A percentile compares a stretch with the other conserved stretches of the same genome.
phyloP scores from a whole-genome alignment of 2,329 filamentous ascomycete species.

The Fusarium ambrosium region DNA sequence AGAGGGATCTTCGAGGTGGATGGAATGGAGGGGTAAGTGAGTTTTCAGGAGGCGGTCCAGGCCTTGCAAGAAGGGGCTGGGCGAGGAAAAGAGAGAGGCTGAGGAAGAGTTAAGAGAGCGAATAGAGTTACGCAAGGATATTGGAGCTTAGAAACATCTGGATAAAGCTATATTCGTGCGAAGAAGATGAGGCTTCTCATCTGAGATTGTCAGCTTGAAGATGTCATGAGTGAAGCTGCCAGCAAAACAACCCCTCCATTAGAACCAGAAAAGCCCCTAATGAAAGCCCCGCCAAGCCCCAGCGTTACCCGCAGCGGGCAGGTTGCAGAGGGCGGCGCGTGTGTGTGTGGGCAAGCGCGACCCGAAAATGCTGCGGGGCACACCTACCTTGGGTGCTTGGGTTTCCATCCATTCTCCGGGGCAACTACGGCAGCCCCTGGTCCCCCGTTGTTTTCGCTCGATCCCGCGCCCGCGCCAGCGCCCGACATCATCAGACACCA shows the following conservation, averaged over 20 bases:
- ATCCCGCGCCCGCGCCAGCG: conserved; percentile 29
- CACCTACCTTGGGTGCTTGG: background rate
- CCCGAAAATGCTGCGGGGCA: background rate
- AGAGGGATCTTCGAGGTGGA: conserved; percentile 1
- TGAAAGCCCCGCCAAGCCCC: conserved; percentile 10
- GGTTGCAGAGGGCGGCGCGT: background rate
- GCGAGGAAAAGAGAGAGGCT: background rate
- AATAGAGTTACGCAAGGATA: background rate
- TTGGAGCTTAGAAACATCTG: background rate
- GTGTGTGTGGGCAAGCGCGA: conserved; percentile 12
- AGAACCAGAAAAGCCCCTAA: background rate
- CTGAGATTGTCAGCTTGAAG: background rate
- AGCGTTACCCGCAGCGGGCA: conserved; percentile 19
- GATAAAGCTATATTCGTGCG: background rate
- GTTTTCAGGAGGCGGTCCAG: background rate
- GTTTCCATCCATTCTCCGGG: conserved; percentile 29
- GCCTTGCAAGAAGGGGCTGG: conserved; percentile 18
- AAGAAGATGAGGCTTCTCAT: background rate
- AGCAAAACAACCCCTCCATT: conserved; percentile 7
- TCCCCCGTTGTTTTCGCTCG: conserved; percentile 31
- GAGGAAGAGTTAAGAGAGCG: background rate
- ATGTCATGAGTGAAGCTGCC: conserved; percentile 13
- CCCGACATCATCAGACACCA: conserved; percentile 38
- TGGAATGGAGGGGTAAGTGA: conserved; percentile 33
- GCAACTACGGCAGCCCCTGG: conserved; percentile 44